Base-by-base conservation (phyloP, 139 green algal species). In the Picochlorum costavermella region DNA sequence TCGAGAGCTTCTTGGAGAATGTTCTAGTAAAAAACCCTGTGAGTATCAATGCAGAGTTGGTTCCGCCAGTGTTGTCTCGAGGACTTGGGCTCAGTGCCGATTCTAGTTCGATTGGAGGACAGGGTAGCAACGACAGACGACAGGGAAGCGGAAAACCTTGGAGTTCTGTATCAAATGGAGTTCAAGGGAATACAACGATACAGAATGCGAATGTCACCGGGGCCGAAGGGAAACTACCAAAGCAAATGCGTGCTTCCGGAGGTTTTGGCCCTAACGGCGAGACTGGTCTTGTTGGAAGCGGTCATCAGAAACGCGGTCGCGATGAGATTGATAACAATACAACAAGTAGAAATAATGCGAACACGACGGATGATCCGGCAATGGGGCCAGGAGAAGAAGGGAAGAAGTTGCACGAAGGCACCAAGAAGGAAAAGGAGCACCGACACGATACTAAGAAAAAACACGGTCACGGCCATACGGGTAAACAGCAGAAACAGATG, bases 1-100 rank as follows among this genome's bases (percentile, higher is more conserved):
- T 53, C n/a, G 46, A 53, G 46, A 53, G 46, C 46, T 75, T 75
- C 40, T 25, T 75, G 36, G 30, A 69, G 16, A 64, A 26, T 50
- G 17, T 75, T 44, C 28, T 75, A 2, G 36, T 63, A 25, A 16
- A 30, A 11, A 57, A 59, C 11, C 37, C 53, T 10, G 30, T 70
- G n/a, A 30, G 49, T 20, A 40, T 70, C 17, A 49, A 37, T 14
- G 16, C 61, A 6, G 16, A 40, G 6, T 37, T 75, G 13, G 68
- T 75, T 14, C 68, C 68, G 6, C 5, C 51, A 10, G 10, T 60
- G 1, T 31, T 75, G 14, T 60, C 68, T 4, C 17, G 6, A 31
- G 60, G 65, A 29, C 49, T 72, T 46, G 51, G 51, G 4, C 65
- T 72, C 11, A 57, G 28, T 16, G 65, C 37, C 2, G 46, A 53